Conservation (phyloP, 768 basidiomycete genomes). For the Sporobolomyces roseus region DNA sequence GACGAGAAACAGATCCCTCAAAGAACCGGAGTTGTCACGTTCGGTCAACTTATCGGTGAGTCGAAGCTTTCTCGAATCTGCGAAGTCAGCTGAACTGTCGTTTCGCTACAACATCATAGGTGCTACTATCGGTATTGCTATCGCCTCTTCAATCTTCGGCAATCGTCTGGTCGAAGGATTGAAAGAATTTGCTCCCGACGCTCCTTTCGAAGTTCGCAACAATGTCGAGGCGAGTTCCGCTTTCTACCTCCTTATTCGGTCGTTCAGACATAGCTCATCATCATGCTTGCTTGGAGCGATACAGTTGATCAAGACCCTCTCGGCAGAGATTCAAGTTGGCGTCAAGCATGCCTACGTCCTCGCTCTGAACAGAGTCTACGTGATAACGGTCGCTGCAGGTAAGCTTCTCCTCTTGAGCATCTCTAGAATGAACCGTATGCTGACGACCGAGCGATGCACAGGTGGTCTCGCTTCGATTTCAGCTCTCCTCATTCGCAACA, state of each 20-base stretch:
- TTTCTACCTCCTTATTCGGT: neutral
- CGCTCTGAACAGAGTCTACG: slow-evolving; percentile 45
- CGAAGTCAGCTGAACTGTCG: too few species aligned
- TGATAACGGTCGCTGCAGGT: slow-evolving; percentile 48
- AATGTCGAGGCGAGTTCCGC: slow-evolving; percentile 44
- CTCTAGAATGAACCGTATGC: too few species aligned
- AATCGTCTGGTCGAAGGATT: slow-evolving; percentile 43
- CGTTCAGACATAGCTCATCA: too few species aligned
- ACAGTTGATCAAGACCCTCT: slow-evolving; percentile 47
- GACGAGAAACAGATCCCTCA: slow-evolving; percentile 48
- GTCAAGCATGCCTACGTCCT: slow-evolving; percentile 43
- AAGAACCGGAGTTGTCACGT: slow-evolving; percentile 49
- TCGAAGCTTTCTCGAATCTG: too few species aligned
- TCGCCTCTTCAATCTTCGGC: slow-evolving; percentile 20
- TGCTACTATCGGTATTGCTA: slow-evolving; percentile 43
- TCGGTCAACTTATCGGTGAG: slow-evolving; percentile 43
- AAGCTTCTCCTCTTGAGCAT: neutral
- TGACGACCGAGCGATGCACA: neutral
- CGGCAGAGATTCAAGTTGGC: slow-evolving; percentile 31
- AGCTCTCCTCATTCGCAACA: slow-evolving; percentile 48
- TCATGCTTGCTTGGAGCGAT: too few species aligned
- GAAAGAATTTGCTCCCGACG: slow-evolving; percentile 28
- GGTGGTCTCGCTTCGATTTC: slow-evolving; percentile 45
- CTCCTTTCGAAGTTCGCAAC: slow-evolving; percentile 46
- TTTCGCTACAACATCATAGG: slow-evolving; percentile 15